Evolutionary conservation across 2,329 filamentous ascomycete species (phyloP), one percentile per base, ranked within the genome.

Genomic region (Mycosphaerella sp.): DNA sequence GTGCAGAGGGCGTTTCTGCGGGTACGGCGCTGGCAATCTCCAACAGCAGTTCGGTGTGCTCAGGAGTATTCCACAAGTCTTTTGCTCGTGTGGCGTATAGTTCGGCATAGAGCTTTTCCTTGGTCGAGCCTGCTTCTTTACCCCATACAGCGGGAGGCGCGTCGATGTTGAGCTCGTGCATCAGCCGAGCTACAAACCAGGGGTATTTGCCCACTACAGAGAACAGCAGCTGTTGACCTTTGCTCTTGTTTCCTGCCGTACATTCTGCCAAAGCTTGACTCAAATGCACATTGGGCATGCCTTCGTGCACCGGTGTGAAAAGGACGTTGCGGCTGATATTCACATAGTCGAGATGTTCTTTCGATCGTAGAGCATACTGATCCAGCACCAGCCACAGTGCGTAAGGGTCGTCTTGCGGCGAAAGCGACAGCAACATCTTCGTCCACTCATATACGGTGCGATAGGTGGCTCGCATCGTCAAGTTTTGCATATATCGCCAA

Each of bases 381-480:
- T 96, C 92, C 46, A 95, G 81, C 59, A 89, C 80, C 52, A 95
- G 80, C 56, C 84, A 79, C 66, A 95, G 81, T 45, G 83, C 87
- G 65, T 95, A 96, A 0, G 90, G 90, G 67, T 98, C 93, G 3
- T 77, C 74, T 45, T 78, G 74, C 3, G 83, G 83, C 61, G 90
- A 82, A 55, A 97, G 72, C 54, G 84, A 81, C 31, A 95, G 78
- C 8, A 96, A 76, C 5, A 97, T 73, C 72, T 93, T 95, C 6
- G 88, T 81, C 91, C 93, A 98, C 70, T 97, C 93, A 45, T 95
- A 83, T 0, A 90, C 89, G 0, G 93, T 97, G 45, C 90, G 81
- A 77, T 89, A 95, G 1, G 92, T 96, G n/a, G 91, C 90, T 63
- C 95, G 92, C 72, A 89, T 84, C 12, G 89, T 80, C 21, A 98